Percentiles rank a stretch among this genome's conserved stretches.
phyloP scores from a whole-genome alignment of 2,329 filamentous ascomycete genomes.

The Cryphonectria carpinicola region DNA sequence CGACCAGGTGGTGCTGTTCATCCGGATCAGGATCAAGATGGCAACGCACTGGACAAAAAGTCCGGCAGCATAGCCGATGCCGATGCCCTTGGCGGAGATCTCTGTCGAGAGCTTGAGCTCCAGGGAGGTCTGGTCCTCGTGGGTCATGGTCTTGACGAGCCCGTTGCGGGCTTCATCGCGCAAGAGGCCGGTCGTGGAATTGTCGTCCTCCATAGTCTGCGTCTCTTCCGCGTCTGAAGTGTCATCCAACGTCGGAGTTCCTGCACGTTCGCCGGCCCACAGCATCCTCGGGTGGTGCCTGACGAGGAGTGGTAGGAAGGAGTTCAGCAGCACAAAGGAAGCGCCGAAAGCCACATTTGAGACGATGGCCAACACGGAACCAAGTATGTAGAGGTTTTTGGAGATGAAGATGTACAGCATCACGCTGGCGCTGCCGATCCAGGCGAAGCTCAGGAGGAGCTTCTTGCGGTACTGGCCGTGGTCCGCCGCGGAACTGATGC shows the following conservation, averaged over 20 bases:
- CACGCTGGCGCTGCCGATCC: conserved; percentile 77
- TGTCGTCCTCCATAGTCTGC: conserved; percentile 39
- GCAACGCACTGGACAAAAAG: conserved; percentile 81
- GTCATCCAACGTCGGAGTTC: conserved; percentile 33
- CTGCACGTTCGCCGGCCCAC: conserved; percentile 36
- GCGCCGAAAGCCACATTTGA: conserved; percentile 94
- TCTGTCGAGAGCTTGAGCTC: conserved; percentile 84
- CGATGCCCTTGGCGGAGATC: conserved; percentile 90
- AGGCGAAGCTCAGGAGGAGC: conserved; percentile 82
- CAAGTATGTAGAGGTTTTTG: conserved; percentile 77
- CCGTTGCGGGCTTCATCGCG: conserved; percentile 37
- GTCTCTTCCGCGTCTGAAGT: conserved; percentile 39
- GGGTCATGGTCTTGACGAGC: conserved; percentile 45
- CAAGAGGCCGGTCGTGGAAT: conserved; percentile 53
- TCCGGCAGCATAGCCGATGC: conserved; percentile 88
- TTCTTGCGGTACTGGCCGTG: conserved; percentile 92
- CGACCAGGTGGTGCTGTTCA: conserved; percentile 80
- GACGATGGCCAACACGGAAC: conserved; percentile 81
- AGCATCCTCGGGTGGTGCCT: conserved; percentile 71
- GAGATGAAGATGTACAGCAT: conserved; percentile 86
- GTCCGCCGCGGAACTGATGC: conserved; percentile 94
- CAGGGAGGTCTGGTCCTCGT: conserved; percentile 58
- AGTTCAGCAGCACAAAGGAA: conserved; percentile 94
- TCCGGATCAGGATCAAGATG: conserved; percentile 74
- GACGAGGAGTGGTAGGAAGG: conserved; percentile 89